A percentile compares a stretch with the other conserved stretches of the same genome.
Evolutionary conservation across 2,329 filamentous ascomycete genomes (phyloP).

Genomic region (Neofusicoccum kwambonambiense): DNA sequence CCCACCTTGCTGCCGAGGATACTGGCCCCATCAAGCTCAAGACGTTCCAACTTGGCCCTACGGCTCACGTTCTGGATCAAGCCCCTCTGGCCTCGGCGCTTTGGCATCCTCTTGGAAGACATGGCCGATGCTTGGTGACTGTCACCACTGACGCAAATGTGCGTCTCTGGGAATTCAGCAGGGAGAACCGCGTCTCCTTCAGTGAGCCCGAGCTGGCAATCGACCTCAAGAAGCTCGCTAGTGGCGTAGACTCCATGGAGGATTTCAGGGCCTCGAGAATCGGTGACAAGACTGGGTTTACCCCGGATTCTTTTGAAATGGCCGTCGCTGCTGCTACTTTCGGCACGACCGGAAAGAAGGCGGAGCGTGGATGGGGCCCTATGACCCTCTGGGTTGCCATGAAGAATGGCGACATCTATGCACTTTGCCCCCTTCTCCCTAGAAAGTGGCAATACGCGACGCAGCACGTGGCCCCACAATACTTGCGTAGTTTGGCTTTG

Average conservation of each 20-base stretch:
- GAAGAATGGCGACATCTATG: conserved; percentile 88
- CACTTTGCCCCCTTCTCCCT: conserved; percentile 85
- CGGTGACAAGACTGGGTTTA: conserved; percentile 77
- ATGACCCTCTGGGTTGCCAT: conserved; percentile 99
- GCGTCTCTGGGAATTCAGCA: conserved; percentile 84
- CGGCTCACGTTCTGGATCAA: conserved; percentile 84
- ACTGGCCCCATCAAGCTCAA: conserved; percentile 71
- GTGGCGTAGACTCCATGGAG: conserved; percentile 77
- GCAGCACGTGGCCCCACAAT: conserved; percentile 21
- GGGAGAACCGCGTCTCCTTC: conserved; percentile 82
- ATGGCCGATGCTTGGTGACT: conserved; percentile 79
- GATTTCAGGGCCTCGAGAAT: conserved; percentile 77
- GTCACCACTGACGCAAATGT: conserved; percentile 86
- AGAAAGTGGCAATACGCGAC: conserved; percentile 69
- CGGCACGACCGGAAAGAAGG: conserved; percentile 63
- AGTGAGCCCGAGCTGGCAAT: conserved; percentile 79
- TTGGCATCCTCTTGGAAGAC: conserved; percentile 90
- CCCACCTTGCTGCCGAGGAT: conserved; percentile 71
- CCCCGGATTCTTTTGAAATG: conserved; percentile 88
- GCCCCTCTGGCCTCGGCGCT: conserved; percentile 75
- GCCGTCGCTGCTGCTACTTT: conserved; percentile 90
- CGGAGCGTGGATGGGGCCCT: conserved; percentile 74
- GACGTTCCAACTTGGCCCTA: conserved; percentile 88
- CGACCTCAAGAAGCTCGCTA: conserved; percentile 84
- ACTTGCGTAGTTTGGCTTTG: conserved; percentile 16